Base-by-base conservation (phyloP, 1,284 basidiomycete genomes). In the Ceratobasidium theobromae region DNA sequence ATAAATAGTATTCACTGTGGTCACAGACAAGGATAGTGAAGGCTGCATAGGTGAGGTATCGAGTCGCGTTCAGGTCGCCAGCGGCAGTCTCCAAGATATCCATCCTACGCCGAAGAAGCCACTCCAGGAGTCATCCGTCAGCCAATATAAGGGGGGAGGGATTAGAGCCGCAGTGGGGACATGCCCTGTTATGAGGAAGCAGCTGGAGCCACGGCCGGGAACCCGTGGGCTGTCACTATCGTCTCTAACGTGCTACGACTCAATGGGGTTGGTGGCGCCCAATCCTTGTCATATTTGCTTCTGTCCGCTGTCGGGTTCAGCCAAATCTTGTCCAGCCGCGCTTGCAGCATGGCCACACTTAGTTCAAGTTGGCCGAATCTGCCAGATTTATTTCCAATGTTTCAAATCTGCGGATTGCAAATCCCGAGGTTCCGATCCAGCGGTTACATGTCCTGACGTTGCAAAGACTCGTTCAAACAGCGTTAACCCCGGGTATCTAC, bases 41-140 rank as follows among this genome's bases (percentile, higher is more conserved):
- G 6, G 58, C 46, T 6, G 58, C 58, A 18, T 49, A 62, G 11
- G 58, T 51, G 35, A 62, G 58, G 51, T 52, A 62, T 21, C 58
- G 58, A 41, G 58, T 62, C 23, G 25, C 6, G 16, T 16, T 16
- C 30, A 62, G 35, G 48, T 62, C 58, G 6, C 18, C 4, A 14
- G 27, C 30, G 16, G 33, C 32, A 21, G 51, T 23, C 27, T 62
- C 58, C 8, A 52, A 3, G 18, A 18, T 21, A 23, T 28, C 18
- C 58, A 62, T 62, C 23, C 25, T 62, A 25, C 41, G 27, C 18
- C 43, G 43, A 46, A 46, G 43, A 46, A 46, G 43, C 43, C n/a
- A 38, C 8, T 38, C 35, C 16, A 16, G 16, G 8, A 16, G 35
- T 8, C 35, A 38, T 38, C 6, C 6, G 35, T n/a, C 35, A 38